Percentiles rank a stretch among this genome's conserved stretches.
Evolutionary conservation across 2,329 filamentous ascomycete genomes (phyloP).

Genomic region (Dothistroma septosporum): DNA sequence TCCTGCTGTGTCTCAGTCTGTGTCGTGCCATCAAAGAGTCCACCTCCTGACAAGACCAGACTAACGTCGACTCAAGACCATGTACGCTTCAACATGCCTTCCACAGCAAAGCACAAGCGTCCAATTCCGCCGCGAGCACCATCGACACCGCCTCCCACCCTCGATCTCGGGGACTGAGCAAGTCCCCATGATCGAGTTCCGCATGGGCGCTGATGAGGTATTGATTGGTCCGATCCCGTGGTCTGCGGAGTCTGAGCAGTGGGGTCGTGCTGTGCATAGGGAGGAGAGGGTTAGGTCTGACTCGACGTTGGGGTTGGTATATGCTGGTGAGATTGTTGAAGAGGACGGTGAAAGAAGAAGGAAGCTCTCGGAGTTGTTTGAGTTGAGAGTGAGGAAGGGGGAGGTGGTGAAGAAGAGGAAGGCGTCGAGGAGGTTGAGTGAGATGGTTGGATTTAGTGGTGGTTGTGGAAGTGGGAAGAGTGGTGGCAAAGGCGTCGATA

Average conservation of each 20-base stretch:
- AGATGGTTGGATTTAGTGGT: background rate
- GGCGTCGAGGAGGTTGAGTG: background rate
- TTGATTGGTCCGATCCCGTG: background rate
- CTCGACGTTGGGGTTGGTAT: background rate
- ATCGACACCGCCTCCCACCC: background rate
- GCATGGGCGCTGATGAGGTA: background rate
- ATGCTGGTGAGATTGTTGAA: background rate
- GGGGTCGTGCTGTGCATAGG: background rate
- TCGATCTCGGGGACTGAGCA: background rate
- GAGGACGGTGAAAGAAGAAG: background rate
- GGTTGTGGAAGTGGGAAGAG: background rate
- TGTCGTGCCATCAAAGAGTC: too few species aligned
- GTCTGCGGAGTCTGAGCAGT: background rate
- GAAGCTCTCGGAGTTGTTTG: background rate
- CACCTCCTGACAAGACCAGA: too few species aligned
- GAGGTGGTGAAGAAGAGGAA: constrained; percentile 1
- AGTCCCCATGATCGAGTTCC: background rate
- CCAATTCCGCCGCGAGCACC: background rate
- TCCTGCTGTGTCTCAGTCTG: background rate
- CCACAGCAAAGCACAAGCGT: background rate
- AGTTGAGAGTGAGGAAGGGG: background rate
- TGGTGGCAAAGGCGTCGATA: background rate
- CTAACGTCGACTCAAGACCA: background rate
- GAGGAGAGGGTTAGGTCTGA: background rate
- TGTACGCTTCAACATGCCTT: background rate